Evolutionary conservation across 2,329 filamentous ascomycete species (phyloP), one percentile per base, ranked within the genome.

Genomic region (Exutisphaerella laricina): DNA sequence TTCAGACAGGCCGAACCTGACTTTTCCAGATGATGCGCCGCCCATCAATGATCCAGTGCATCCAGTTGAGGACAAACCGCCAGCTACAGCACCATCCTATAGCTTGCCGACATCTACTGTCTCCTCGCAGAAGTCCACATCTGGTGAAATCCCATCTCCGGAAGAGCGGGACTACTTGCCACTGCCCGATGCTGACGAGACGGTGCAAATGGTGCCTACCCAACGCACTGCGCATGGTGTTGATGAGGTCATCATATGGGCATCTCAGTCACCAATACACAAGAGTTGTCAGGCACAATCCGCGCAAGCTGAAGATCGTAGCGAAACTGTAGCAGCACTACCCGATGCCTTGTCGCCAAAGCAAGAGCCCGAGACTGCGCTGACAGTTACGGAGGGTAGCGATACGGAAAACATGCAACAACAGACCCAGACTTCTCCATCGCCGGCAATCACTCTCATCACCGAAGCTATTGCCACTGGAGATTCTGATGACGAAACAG

Each of bases 401-500:
- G 4, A 28, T 16, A 8, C 29, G 21, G 16, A 13, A 21, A 38
- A 7, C n/a, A 8, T 10, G 13, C 12, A 5, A 13, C 18, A 23
- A 13, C 18, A 13, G 18, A n/a, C 5, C 8, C 14, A 36, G 33
- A 14, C n/a, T 5, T 29, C 25, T 5, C n/a, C n/a, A n/a, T n/a
- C n/a, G n/a, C n/a, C n/a, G n/a, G n/a, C n/a, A n/a, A n/a, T n/a
- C n/a, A n/a, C n/a, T n/a, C n/a, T n/a, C n/a, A n/a, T 18, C 9
- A 33, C 25, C 20, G 38, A 32, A 10, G 36, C 21, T 23, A 21
- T 20, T 12, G 33, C 30, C 2, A 26, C 22, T 3, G 36, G 36
- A 3, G 36, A 41, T 3, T 13, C 10, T 32, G 44, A 39, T 10
- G 35, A 39, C 16, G 35, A 43, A n/a, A 47, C 35, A 14, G 29